These are phyloP conservation scores for Periconia digitata DNA, from an alignment of 2,329 filamentous ascomycete genomes.

Conservation along the genomic window DNA sequence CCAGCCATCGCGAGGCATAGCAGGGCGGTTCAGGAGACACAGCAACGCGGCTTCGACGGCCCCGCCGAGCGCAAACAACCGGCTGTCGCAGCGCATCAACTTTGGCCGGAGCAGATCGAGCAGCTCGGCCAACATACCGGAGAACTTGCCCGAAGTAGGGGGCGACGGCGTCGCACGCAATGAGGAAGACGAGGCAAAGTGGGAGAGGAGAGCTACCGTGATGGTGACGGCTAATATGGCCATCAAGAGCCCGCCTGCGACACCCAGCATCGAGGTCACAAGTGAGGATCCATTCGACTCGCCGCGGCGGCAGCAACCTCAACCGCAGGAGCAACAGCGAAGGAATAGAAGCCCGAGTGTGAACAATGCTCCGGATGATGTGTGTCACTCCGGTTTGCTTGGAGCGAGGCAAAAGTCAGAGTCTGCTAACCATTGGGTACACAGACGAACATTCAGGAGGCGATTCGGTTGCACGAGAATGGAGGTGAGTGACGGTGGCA, in stretches of 20 bases:
- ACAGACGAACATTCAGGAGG: conserved; percentile 77
- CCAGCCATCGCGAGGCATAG: conserved; percentile 20
- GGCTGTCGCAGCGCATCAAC: conserved; percentile 72
- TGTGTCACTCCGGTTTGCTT: conserved; percentile 18
- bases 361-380: conserved; percentile 43
- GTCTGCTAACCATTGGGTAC: conserved; percentile 12
- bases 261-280: conserved; percentile 26
- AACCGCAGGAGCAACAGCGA: conserved; percentile 6
- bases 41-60: conserved; percentile 33
- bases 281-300: conserved; percentile 1
- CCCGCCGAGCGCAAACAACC: conserved; percentile 17
- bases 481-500: conserved; percentile 55
- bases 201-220: conserved; percentile 93
- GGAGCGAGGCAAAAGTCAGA: conserved; percentile 6
- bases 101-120: conserved; percentile 57
- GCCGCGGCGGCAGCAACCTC: conserved; percentile 9
- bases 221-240: conserved; percentile 65
- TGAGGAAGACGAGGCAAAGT: conserved; percentile 62
- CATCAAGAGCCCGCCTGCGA: conserved; percentile 40
- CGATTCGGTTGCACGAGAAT: conserved; percentile 88
- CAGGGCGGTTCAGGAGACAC: conserved; percentile 35
- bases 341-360: conserved; percentile 40
- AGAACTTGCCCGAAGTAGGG: conserved; percentile 75
- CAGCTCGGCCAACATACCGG: conserved; percentile 74
- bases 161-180: conserved; percentile 45